Percentiles rank a stretch among this genome's conserved stretches.
Conservation (phyloP, 2,329 filamentous ascomycete genomes). For the Talaromyces sp. region DNA sequence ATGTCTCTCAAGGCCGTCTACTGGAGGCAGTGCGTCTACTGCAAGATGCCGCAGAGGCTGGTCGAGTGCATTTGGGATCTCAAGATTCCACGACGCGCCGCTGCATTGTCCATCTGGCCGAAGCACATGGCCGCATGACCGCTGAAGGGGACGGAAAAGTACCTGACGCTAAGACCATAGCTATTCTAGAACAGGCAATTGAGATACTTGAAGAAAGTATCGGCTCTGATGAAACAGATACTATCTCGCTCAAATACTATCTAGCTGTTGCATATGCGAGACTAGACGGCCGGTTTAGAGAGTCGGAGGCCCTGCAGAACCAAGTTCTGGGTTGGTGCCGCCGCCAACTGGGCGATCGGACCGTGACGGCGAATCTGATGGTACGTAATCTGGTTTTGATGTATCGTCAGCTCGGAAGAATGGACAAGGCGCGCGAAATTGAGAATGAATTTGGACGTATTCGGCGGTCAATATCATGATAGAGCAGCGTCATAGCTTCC, state of each 20-base stretch:
- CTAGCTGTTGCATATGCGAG: slow-evolving; percentile 18
- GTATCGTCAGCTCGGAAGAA: slow-evolving; percentile 18
- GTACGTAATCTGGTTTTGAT: slow-evolving; percentile 17
- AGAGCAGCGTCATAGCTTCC: neutral
- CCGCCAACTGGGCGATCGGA: slow-evolving; percentile 8
- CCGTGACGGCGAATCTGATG: slow-evolving; percentile 16
- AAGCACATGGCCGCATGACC: slow-evolving; percentile 17
- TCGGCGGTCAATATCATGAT: slow-evolving; percentile 8
- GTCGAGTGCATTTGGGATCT: slow-evolving; percentile 17
- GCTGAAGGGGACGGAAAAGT: slow-evolving; percentile 17
- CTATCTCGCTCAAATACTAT: slow-evolving; percentile 18
- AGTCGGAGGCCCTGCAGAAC: slow-evolving; percentile 14
- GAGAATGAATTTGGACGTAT: slow-evolving; percentile 16
- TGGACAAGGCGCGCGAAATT: slow-evolving; percentile 19
- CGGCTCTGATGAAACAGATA: slow-evolving; percentile 17
- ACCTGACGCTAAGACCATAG: slow-evolving; percentile 9
- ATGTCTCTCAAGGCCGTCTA: slow-evolving; percentile 18
- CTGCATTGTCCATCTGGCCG: slow-evolving; percentile 19
- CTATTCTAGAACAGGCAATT: slow-evolving; percentile 15
- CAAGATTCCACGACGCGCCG: slow-evolving; percentile 17
- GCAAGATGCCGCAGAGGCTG: slow-evolving; percentile 19
- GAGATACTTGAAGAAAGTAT: slow-evolving; percentile 17
- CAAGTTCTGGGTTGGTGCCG: slow-evolving; percentile 18
- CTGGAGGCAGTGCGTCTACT: slow-evolving; percentile 18
- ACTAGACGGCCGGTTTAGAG: slow-evolving; percentile 15